Evolutionary conservation across 2,329 filamentous ascomycete species (phyloP), one percentile per base, ranked within the genome.

Genomic region (Raffaelea arxii): DNA sequence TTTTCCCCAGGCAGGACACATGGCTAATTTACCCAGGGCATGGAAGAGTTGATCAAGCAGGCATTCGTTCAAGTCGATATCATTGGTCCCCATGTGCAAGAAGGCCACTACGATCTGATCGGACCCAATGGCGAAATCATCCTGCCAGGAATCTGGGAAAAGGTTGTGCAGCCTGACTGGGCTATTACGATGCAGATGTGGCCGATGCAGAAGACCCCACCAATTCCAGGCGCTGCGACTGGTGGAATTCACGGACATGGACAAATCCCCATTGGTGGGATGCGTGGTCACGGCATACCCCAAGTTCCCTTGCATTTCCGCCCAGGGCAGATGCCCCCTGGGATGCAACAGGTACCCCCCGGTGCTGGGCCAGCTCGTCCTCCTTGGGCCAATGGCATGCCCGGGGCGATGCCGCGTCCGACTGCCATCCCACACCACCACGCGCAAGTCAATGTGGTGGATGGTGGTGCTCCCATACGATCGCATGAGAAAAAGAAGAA

Each of bases 11-110:
- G 14, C 10, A n/a, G n/a, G n/a, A n/a, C n/a, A n/a, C n/a, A n/a
- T 38, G 12, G 10, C 36, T 89, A 77, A 61, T 78, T 75, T 46
- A 30, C 23, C 18, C 54, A 90, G 84, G 85, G 85, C 18, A 91
- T 92, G 85, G 85, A 91, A 62, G 82, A 87, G 41, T 74, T 92
- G 32, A 91, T 92, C 61, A 84, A 84, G 58, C 86, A 91, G 66
- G 86, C 86, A 18, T 92, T 92, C 59, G 62, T 84, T 19, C 84
- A 90, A 55, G 82, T 92, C 43, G 85, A 89, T 42, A 69, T 82
- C 12, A 80, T 91, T 46, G 84, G 84, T 1, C 81, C 80, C 16
- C 83, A 88, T 55, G 86, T 92, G 23, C 78, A 81, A 53, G 76
- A 85, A 48, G 85, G 86, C 1, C 84, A 87, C 58, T 92, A 89